Conservation (phyloP, 179 eudicot species). For the Gypsophila paniculata region DNA sequence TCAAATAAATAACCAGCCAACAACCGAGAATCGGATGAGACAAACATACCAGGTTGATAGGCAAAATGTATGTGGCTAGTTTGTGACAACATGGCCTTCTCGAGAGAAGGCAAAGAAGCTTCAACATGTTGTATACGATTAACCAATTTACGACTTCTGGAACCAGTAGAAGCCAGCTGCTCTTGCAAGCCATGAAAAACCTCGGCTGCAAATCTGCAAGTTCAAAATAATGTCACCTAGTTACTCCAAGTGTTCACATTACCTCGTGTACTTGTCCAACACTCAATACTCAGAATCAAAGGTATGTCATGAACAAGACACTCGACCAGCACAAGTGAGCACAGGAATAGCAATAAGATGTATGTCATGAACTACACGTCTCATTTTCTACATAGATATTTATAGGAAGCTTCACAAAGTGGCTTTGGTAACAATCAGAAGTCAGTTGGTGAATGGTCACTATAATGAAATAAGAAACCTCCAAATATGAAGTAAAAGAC, state of each 20-base stretch:
- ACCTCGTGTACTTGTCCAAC: not conserved
- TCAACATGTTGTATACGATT: slow-evolving; percentile 67
- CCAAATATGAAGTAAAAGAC: not conserved
- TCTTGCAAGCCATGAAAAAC: slow-evolving; percentile 93
- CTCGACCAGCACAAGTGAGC: too few species aligned
- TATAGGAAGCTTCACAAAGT: not conserved
- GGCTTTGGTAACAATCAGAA: too few species aligned
- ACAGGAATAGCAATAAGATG: not conserved
- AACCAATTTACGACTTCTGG: slow-evolving; percentile 84
- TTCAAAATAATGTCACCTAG: slow-evolving; percentile 2
- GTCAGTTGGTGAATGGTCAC: not conserved
- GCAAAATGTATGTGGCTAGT: slow-evolving; percentile 89
- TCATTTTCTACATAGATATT: not conserved
- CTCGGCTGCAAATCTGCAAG: slow-evolving; percentile 85
- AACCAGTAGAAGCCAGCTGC: slow-evolving; percentile 65
- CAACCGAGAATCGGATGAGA: slow-evolving; percentile 13
- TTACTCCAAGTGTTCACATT: not conserved
- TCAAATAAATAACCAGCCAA: not conserved
- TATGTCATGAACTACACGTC: not conserved
- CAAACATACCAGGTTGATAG: slow-evolving; percentile 70
- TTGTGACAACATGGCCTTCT: slow-evolving; percentile 79
- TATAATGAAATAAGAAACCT: not conserved
- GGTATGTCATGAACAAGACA: not conserved
- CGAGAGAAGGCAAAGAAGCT: slow-evolving; percentile 74
- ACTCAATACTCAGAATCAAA: not conserved